Evolutionary conservation across 306 rosid genomes (phyloP), one percentile per base, ranked within the genome.

Genomic region (Crataegus laevigata): DNA sequence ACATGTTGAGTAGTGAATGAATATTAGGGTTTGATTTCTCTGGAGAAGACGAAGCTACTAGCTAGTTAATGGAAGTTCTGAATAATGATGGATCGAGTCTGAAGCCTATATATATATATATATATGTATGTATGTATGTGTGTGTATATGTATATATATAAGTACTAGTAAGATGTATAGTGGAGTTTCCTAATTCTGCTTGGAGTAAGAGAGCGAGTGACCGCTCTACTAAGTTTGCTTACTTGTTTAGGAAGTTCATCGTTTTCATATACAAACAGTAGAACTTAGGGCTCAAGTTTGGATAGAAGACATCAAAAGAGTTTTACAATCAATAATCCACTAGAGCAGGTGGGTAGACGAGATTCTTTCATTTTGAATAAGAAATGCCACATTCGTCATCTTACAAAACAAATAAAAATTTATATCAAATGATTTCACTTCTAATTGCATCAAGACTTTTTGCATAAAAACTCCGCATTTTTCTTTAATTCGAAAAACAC

Each of bases 391-490:
- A 1, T 42, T 1, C 0, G 47, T 1, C 14, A 11, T 42, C 11
- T 29, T 3, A 29, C 32, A 29, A 40, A 40, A 50, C 6, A 5
- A 5, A 2, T 2, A 0, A 50, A 2, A 17, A 50, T 8, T 50
- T 50, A 50, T 50, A 50, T 50, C 2, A 50, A 50, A 5, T 50
- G 6, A 1, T 50, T 50, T 1, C 1, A 0, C 3, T 5, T 5
- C 8, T 50, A 50, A 50, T 17, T 2, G 54, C 0, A 50, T 50
- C 3, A 1, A 17, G 2, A 1, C 1, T 0, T 50, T 15, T 0
- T 17, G 0, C 0, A 17, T 50, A 50, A 50, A 9, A 50, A 1
- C 8, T n/a, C n/a, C n/a, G n/a, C n/a, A n/a, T n/a, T n/a, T n/a
- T n/a, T n/a, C n/a, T n/a, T n/a, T n/a, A n/a, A n/a, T n/a, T n/a